Percentiles rank a stretch among this genome's conserved stretches.
Evolutionary conservation across 2,329 filamentous ascomycete genomes (phyloP).

Genomic region (Hymenoscyphus occultus): DNA sequence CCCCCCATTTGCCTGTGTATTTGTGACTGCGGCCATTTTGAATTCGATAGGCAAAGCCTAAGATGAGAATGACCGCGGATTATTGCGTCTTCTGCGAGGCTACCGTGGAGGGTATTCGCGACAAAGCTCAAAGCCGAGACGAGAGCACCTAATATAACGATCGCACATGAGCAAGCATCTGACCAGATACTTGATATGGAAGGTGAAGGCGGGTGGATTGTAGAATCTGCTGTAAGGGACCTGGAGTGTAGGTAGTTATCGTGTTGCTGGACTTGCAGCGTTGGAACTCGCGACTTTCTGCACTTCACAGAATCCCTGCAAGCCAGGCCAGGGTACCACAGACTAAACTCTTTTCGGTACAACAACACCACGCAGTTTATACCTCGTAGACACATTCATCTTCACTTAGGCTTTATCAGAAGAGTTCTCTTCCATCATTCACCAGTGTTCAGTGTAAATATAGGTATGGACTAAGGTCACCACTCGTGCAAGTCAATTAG

Average conservation of each 20-base stretch:
- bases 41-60: not conserved
- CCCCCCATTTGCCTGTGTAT: conserved; percentile 30
- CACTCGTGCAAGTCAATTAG: too few species aligned
- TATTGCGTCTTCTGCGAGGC: not conserved
- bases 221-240: not conserved
- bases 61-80: conserved; percentile 6
- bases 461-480: too few species aligned
- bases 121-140: conserved; percentile 16
- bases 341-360: not conserved
- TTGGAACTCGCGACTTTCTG: not conserved
- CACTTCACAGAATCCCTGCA: not conserved
- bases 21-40: conserved; percentile 29
- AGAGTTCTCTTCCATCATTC: too few species aligned
- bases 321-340: too few species aligned
- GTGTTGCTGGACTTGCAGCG: not conserved
- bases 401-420: too few species aligned
- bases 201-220: not conserved
- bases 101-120: conserved; percentile 10
- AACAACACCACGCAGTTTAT: not conserved
- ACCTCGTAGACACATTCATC: too few species aligned
- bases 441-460: too few species aligned
- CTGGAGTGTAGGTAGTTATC: not conserved
- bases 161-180: conserved; percentile 17
- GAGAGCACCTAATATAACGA: conserved; percentile 7
- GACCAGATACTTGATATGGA: not conserved